A percentile compares a stretch with the other conserved stretches of the same genome.
Evolutionary conservation across 2,329 filamentous ascomycete genomes (phyloP).

Genomic region (Penicillium italicum): DNA sequence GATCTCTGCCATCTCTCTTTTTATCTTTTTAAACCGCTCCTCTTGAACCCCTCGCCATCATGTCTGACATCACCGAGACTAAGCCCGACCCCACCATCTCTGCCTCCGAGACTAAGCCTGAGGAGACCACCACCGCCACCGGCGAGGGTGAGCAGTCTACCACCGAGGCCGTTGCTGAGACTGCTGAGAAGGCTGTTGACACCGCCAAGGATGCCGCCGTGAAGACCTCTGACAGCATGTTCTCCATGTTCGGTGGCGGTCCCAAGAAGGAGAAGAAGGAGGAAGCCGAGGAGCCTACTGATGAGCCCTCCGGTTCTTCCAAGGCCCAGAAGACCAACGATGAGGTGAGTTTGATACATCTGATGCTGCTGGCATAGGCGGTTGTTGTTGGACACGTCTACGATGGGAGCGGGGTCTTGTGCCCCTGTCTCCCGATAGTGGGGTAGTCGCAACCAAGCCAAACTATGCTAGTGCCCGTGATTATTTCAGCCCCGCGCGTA

Average conservation of each 20-base stretch:
- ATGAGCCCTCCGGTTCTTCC: conserved; percentile 83
- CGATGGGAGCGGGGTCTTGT: conserved; percentile 6
- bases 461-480: background rate
- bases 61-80: conserved; percentile 44
- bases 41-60: conserved; percentile 22
- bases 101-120: conserved; percentile 35
- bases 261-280: conserved; percentile 96
- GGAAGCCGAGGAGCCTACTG: conserved; percentile 68
- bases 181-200: conserved; percentile 38
- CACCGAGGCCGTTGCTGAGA: conserved; percentile 34
- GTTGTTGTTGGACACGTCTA: conserved; percentile 3
- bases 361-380: conserved; percentile 5
- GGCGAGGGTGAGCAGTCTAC: conserved; percentile 33
- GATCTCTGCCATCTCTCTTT: conserved; percentile 4
- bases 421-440: conserved; percentile 15
- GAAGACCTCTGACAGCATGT: conserved; percentile 60
- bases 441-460: conserved; percentile 6
- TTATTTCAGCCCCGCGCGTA: background rate
- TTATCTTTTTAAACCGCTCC: conserved; percentile 10
- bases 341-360: conserved; percentile 48
- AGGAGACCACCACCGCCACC: conserved; percentile 33
- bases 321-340: conserved; percentile 69
- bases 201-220: conserved; percentile 39
- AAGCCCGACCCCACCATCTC: conserved; percentile 44
- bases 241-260: conserved; percentile 98